Evolutionary conservation across 2,329 filamentous ascomycete species (phyloP), one percentile per base, ranked within the genome.

Genomic region (Exophiala dermatitidis): DNA sequence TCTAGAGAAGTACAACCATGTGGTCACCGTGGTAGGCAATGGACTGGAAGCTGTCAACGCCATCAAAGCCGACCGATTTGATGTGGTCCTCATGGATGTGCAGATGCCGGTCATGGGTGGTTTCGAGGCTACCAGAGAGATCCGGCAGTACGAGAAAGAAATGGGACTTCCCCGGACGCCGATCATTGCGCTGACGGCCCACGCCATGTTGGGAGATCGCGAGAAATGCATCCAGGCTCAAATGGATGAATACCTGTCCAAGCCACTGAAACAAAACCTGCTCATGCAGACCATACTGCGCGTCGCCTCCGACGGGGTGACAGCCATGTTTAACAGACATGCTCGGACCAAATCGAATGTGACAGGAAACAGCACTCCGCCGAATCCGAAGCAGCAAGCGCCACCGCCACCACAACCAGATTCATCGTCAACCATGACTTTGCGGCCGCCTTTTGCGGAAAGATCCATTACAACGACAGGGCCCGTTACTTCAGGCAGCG

Each of bases 51-150:
- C 93, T 1, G 83, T 96, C 8, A 91, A 97, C 66, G 93, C 93
- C 1, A 83, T 97, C 9, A 90, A 94, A 77, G 82, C 85, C 68
- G 91, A 86, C 73, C 86, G 88, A 67, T 98, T 94, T 68, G 93
- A 98, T 69, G 88, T 95, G 57, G 93, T 98, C 60, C 79, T 98
- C 46, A 98, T 98, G 93, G 93, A 98, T 67, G 93, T 98, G 12
- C 93, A 97, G 69, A 98, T 98, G 93, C 93, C 93, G n/a, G 87
- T 97, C 65, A 97, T 97, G 90, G 93, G 93, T 67, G 93, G 93
- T 42, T 97, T 98, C 67, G 93, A 98, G 72, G 90, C 93, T 9
- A 98, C 93, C 3, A 88, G 84, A 62, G 95, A 95, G 75, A 98
- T 98, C 62, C 83, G 93, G 65, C 90, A 96, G 69, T 97, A 91